Evolutionary conservation across 768 basidiomycete genomes (phyloP).

Genomic region (Terana coerulea): DNA sequence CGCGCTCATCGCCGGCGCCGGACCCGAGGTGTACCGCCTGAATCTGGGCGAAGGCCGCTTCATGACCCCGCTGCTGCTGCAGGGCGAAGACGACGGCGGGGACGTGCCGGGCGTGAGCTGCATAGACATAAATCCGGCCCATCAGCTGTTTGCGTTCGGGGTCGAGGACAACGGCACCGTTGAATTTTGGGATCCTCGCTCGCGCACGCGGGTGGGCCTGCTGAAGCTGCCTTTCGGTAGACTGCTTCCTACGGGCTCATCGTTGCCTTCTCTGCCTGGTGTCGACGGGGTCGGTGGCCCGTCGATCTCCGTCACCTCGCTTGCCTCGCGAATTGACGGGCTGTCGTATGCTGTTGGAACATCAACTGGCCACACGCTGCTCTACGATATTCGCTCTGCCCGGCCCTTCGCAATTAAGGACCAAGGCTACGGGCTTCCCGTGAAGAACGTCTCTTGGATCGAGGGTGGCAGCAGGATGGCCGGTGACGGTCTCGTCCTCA

Average conservation of each 20-base stretch:
- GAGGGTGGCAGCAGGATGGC: slow-evolving; percentile 83
- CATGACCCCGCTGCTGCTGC: slow-evolving; percentile 71
- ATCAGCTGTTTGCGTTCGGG: slow-evolving; percentile 87
- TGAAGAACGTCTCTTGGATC: slow-evolving; percentile 85
- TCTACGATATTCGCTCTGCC: slow-evolving; percentile 90
- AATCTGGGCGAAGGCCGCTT: slow-evolving; percentile 96
- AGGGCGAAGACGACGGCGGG: slow-evolving; percentile 39
- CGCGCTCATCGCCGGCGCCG: slow-evolving; percentile 78
- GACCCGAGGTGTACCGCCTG: slow-evolving; percentile 85
- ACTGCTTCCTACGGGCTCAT: slow-evolving; percentile 39
- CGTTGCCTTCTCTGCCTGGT: slow-evolving; percentile 31
- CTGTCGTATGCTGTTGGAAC: slow-evolving; percentile 94
- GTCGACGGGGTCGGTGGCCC: slow-evolving; percentile 28
- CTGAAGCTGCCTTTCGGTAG: slow-evolving; percentile 56
- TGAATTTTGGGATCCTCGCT: slow-evolving; percentile 96
- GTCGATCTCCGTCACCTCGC: slow-evolving; percentile 69
- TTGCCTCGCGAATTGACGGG: slow-evolving; percentile 83
- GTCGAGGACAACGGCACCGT: slow-evolving; percentile 83
- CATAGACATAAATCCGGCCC: slow-evolving; percentile 90
- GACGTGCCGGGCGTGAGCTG: slow-evolving; percentile 83
- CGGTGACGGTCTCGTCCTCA: slow-evolving; percentile 84
- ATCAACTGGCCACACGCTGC: slow-evolving; percentile 87
- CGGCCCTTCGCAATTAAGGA: slow-evolving; percentile 87
- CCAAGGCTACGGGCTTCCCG: slow-evolving; percentile 92
- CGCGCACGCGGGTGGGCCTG: slow-evolving; percentile 68